Conservation (phyloP, 2,329 filamentous ascomycete genomes). For the Botrytis pseudocinerea region DNA sequence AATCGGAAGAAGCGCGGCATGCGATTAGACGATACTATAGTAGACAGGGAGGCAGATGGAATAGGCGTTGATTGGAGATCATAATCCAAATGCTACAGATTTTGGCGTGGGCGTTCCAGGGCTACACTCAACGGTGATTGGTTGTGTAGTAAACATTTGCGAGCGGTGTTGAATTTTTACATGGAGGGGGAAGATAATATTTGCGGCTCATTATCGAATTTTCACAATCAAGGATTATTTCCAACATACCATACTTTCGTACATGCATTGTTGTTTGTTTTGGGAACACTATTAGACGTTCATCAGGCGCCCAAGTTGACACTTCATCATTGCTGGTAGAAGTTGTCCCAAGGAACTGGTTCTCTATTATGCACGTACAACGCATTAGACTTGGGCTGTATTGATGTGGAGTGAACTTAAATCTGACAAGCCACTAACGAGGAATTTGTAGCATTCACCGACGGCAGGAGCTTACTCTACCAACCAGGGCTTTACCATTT, state of each 20-base stretch:
- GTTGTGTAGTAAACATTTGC: slow-evolving; percentile 7
- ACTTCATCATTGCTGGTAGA: slow-evolving; percentile 11
- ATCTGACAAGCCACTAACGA: slow-evolving; percentile 21
- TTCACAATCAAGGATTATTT: slow-evolving; percentile 31
- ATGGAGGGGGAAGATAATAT: slow-evolving; percentile 9
- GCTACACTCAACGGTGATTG: slow-evolving; percentile 13
- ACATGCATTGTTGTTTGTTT: slow-evolving; percentile 13
- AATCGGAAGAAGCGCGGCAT: not conserved
- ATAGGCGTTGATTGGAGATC: slow-evolving; percentile 33
- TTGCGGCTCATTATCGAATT: slow-evolving; percentile 21
- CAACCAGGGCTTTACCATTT: not conserved
- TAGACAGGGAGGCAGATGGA: not conserved
- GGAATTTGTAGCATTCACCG: slow-evolving; percentile 15
- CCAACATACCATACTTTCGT: slow-evolving; percentile 8
- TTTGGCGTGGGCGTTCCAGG: slow-evolving; percentile 22
- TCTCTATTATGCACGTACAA: slow-evolving; percentile 23
- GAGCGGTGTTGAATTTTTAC: slow-evolving; percentile 8
- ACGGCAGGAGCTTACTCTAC: slow-evolving; percentile 1
- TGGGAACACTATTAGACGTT: not conserved
- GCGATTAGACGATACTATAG: slow-evolving; percentile 7
- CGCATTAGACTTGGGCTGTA: slow-evolving; percentile 16
- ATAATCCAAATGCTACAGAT: slow-evolving; percentile 17
- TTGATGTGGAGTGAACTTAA: slow-evolving; percentile 21
- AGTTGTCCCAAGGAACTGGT: slow-evolving; percentile 21
- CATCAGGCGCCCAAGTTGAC: slow-evolving; percentile 3